Evolutionary conservation across 371 early-diverging fungal species (phyloP).

Genomic region (Mucor piriformis): DNA sequence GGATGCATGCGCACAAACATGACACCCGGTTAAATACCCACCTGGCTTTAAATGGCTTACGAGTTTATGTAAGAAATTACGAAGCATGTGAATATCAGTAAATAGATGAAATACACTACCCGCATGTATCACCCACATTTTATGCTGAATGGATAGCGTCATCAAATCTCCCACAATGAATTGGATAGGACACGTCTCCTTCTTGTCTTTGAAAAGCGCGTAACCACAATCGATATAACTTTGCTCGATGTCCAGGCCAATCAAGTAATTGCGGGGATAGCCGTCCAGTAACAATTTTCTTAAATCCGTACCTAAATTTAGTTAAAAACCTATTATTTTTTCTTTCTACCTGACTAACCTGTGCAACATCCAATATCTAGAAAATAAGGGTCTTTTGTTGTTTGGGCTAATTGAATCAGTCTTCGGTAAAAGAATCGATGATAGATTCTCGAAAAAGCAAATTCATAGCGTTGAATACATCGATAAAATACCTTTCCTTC

Average conservation of each 20-base stretch:
- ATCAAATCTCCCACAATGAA: conserved; percentile 37
- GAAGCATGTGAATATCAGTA: conserved; percentile 12
- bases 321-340: background rate
- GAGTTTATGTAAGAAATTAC: conserved; percentile 22
- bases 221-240: conserved; percentile 45
- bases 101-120: conserved; percentile 49
- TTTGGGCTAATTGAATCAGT: conserved; percentile 28
- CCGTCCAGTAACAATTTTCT: conserved; percentile 43
- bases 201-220: conserved; percentile 33
- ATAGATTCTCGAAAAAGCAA: conserved; percentile 37
- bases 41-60: conserved; percentile 25
- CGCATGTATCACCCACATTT: conserved; percentile 29
- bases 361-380: conserved; percentile 53
- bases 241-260: conserved; percentile 37
- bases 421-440: conserved; percentile 40
- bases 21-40: conserved; percentile 41
- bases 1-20: conserved; percentile 32
- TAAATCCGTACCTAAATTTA: conserved; percentile 42
- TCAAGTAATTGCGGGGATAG: conserved; percentile 35
- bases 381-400: conserved; percentile 25
- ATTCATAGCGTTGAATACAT: conserved; percentile 44
- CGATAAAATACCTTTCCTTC: conserved; percentile 29
- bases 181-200: conserved; percentile 23
- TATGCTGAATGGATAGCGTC: background rate
- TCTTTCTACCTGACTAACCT: conserved; percentile 24